Base-by-base conservation (phyloP, 2,329 filamentous ascomycete species). In the Mycosphaerella arachidis region DNA sequence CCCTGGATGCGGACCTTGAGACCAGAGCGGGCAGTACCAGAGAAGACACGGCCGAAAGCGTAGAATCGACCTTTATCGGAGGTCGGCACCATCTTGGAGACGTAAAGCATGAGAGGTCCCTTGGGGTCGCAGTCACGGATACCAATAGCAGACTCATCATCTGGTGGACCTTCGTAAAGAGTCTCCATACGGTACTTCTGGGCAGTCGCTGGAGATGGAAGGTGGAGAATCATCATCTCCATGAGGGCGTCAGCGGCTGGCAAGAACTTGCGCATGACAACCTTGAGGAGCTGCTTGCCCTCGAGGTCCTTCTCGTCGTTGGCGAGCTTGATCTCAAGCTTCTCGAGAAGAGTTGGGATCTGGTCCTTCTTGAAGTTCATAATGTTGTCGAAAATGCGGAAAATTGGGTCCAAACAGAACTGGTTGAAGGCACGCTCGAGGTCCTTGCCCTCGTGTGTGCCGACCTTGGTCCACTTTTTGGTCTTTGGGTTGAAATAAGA, bases 21-120 rank as follows among this genome's bases (percentile, higher is more conserved):
- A 84, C 94, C 94, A 71, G 94, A 97, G 76, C 85, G 85, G 84
- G 97, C 94, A 77, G 92, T 97, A 90, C 94, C 94, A 72, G 94
- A 84, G 86, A 97, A 99, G 82, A 99, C 94, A 96, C 94, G 94
- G 83, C 94, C 94, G 84, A 99, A 99, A 79, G 94, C 94, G 84
- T 97, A 99, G 91, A 99, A 99, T 83, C 94, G 93, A 81, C 94
- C 94, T 89, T 97, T 97, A 78, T 99, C 94, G 74, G 92, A 95
- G 72, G 94, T 99, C 75, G 94, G 94, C 76, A 99, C 94, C 94
- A 99, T 99, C 91, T 99, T 99, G 80, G 94, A 99, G 79, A 99
- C 92, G 90, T 99, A 99, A 72, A 97, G 86, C 94, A 99, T 99
- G 81, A 99, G 94, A 74, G 93, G 91, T 79, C 86, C 94, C 85